Base-by-base conservation (phyloP, 768 basidiomycete genomes). In the Mycena epipterygia region DNA sequence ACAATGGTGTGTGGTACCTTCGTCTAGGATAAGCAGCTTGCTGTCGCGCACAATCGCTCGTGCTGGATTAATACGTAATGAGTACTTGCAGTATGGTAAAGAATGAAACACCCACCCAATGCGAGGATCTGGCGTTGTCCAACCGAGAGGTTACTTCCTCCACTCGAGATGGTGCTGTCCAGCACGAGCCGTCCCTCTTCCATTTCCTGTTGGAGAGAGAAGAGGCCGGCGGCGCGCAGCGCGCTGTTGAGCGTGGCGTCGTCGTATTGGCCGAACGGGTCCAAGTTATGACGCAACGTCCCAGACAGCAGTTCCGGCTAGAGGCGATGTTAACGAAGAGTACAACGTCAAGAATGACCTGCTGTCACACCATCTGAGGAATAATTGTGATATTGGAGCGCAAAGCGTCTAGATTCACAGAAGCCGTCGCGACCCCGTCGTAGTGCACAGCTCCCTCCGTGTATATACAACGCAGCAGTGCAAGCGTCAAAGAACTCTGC, bases 381-480 rank as follows among this genome's bases (percentile, higher is more conserved):
- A 88, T 90, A 75, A 90, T 88, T 0, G 89, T 90, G 61, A 92
- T 84, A 63, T 85, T 85, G 6, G 84, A 83, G 13, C 91, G 81
- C 16, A 92, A 80, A 7, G 81, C 86, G 65, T 90, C 85, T 0
- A 91, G 80, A 71, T 90, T 89, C 69, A 91, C 76, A 12, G 78
- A 76, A 49, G 79, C 77, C 0, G 86, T 88, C 25, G 81, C 80
- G 27, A 86, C 72, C 5, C 86, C 88, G 60, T 90, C 90, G 61
- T 88, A 90, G 59, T 80, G 80, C 0, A 90, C 86, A n/a, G 79
- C 76, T 9, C 89, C 89, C 27, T 85, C 82, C 0, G 88, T 89
- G 37, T 85, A 80, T 23, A 90, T 88, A 74, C 87, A 84, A 3
- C 88, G 83, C 30, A 91, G 79, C 19, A 91, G 78, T 0, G 89